Percentiles rank a stretch among this genome's conserved stretches.
These are phyloP conservation scores for Dalbergia oliveri DNA, from an alignment of 306 rosid species.

Conservation along the genomic window DNA sequence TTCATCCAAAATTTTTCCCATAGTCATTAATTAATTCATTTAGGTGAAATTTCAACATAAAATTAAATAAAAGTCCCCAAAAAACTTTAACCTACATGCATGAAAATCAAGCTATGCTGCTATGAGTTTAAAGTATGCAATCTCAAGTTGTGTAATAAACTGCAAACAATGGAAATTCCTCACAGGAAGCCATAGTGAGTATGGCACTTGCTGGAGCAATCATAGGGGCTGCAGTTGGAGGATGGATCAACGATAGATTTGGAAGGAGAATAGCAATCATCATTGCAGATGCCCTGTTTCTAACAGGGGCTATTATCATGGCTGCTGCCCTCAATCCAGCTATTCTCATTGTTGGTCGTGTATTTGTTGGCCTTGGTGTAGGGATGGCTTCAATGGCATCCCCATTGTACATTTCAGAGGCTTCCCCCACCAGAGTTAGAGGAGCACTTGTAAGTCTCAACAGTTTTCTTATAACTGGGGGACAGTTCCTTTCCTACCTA, in stretches of 20 bases:
- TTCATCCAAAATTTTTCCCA: not conserved
- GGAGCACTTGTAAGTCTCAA: conserved; percentile 80
- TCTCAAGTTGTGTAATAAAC: not conserved
- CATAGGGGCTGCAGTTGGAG: conserved; percentile 72
- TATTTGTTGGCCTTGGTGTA: conserved; percentile 70
- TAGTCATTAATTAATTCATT: too few species aligned
- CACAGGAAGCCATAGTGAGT: conserved; percentile 73
- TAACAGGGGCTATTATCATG: conserved; percentile 59
- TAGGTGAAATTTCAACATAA: too few species aligned
- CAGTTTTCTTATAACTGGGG: conserved; percentile 75
- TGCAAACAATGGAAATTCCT: not conserved
- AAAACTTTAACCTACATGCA: too few species aligned
- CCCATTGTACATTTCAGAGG: conserved; percentile 74
- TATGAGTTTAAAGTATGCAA: too few species aligned
- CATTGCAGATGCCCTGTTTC: conserved; percentile 63
- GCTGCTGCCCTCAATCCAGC: conserved; percentile 56
- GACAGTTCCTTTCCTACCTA: conserved; percentile 74
- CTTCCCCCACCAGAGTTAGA: conserved; percentile 71
- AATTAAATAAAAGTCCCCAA: too few species aligned
- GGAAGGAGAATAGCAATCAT: conserved; percentile 61
- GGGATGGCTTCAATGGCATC: conserved; percentile 84
- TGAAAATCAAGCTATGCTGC: too few species aligned
- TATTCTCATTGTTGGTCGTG: conserved; percentile 57
- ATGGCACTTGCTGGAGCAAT: conserved; percentile 74
- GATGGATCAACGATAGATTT: conserved; percentile 65